Conservation (phyloP, 2,329 filamentous ascomycete species). For the Colletotrichum trifolii region DNA sequence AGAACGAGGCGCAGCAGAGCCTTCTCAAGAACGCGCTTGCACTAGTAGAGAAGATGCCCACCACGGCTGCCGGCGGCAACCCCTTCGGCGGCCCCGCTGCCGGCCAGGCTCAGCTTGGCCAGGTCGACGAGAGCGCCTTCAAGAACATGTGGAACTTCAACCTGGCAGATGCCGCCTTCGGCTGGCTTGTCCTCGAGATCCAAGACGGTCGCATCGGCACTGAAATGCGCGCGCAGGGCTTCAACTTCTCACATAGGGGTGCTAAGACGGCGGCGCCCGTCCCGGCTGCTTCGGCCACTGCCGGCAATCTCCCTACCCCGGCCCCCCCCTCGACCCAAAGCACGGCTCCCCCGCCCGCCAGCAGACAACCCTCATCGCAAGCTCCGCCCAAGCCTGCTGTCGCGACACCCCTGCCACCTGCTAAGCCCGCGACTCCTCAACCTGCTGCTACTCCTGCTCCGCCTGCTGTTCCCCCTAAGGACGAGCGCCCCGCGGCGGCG, state of each 20-base stretch:
- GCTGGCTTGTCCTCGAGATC: constrained; percentile 93
- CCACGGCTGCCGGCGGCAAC: constrained; percentile 92
- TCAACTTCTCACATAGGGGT: constrained; percentile 97
- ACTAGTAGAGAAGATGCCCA: constrained; percentile 98
- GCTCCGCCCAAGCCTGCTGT: constrained; percentile 56
- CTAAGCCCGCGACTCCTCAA: constrained; percentile 60
- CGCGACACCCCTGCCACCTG: constrained; percentile 48
- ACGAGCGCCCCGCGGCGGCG: constrained; percentile 60
- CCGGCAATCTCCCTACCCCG: constrained; percentile 49
- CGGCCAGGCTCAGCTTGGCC: constrained; percentile 78
- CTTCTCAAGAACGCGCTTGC: constrained; percentile 90
- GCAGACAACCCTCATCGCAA: constrained; percentile 50
- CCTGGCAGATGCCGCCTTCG: constrained; percentile 95
- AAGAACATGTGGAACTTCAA: constrained; percentile 99
- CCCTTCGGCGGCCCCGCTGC: constrained; percentile 90
- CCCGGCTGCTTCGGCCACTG: constrained; percentile 48
- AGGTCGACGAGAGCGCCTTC: constrained; percentile 98
- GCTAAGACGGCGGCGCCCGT: constrained; percentile 71
- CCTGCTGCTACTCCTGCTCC: constrained; percentile 56
- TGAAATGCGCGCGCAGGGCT: constrained; percentile 98
- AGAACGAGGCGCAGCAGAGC: constrained; percentile 94
- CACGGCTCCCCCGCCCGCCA: constrained; percentile 45
- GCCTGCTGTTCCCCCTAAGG: constrained; percentile 64
- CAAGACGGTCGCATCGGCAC: constrained; percentile 96
- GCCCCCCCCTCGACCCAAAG: constrained; percentile 50